Percentiles rank a stretch among this genome's conserved stretches.
phyloP scores from a whole-genome alignment of 345 rosid species.

The Cochlearia excelsa region DNA sequence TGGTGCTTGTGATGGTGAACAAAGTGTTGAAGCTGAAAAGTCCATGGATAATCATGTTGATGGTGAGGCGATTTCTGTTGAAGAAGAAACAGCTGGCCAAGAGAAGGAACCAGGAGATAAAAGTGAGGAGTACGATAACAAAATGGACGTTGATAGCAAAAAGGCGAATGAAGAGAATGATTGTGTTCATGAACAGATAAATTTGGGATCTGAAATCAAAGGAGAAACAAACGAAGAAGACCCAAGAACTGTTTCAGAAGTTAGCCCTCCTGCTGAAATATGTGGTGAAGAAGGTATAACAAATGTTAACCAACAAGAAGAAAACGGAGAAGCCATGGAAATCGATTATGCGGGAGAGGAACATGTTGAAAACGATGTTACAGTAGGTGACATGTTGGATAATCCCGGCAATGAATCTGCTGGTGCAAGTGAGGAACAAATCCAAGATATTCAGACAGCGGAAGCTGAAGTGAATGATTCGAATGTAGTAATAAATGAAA shows the following conservation, averaged over 20 bases:
- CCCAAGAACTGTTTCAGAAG: slow-evolving; percentile 15
- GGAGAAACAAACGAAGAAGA: neutral
- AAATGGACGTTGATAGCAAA: slow-evolving; percentile 2
- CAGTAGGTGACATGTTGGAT: slow-evolving; percentile 41
- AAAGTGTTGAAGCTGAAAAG: slow-evolving; percentile 4
- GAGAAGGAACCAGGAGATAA: neutral
- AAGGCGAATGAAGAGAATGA: neutral
- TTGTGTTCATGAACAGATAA: neutral
- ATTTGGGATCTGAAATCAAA: neutral
- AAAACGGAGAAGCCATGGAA: slow-evolving; percentile 50
- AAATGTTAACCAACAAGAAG: slow-evolving; percentile 33
- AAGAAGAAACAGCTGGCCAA: slow-evolving; percentile 9
- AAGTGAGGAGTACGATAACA: neutral
- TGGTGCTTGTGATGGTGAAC: slow-evolving; percentile 2
- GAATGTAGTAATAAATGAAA: slow-evolving; percentile 13
- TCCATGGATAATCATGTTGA: slow-evolving; percentile 1
- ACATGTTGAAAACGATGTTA: slow-evolving; percentile 35
- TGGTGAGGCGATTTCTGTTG: slow-evolving; percentile 18
- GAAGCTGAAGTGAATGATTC: slow-evolving; percentile 37
- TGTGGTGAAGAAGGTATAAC: slow-evolving; percentile 27
- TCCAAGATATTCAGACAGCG: slow-evolving; percentile 30
- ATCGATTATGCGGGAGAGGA: slow-evolving; percentile 49
- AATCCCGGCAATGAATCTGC: slow-evolving; percentile 38
- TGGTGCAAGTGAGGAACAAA: slow-evolving; percentile 40
- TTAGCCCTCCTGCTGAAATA: slow-evolving; percentile 17